Evolutionary conservation across 345 rosid genomes (phyloP).

Genomic region (Eucalyptus guilfoylei): DNA sequence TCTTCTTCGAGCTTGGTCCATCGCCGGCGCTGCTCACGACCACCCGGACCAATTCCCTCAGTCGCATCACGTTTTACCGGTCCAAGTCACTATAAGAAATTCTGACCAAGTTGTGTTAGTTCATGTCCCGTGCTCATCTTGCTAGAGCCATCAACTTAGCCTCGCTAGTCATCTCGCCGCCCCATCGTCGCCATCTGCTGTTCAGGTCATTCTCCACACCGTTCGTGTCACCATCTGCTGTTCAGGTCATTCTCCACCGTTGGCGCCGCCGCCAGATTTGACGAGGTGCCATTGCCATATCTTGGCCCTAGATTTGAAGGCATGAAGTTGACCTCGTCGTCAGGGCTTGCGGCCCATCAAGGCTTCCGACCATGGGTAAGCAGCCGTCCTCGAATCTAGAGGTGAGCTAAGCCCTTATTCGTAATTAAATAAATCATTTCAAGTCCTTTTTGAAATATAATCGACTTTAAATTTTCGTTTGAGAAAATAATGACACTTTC

Average conservation of each 20-base stretch:
- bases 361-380: background rate
- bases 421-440: background rate
- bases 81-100: background rate
- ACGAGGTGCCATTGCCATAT: background rate
- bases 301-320: background rate
- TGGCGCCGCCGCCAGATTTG: background rate
- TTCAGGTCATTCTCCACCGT: background rate
- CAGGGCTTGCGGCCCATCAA: background rate
- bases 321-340: background rate
- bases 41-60: background rate
- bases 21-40: too few species aligned
- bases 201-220: too few species aligned
- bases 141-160: background rate
- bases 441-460: accelerated
- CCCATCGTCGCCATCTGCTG: background rate
- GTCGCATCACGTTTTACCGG: background rate
- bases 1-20: too few species aligned
- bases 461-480: accelerated
- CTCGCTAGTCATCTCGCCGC: background rate
- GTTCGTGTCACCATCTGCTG: too few species aligned
- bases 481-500: accelerated
- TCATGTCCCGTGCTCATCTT: background rate
- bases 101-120: background rate
- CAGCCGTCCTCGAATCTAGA: background rate
- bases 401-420: background rate